phyloP scores from a whole-genome alignment of 768 basidiomycete genomes.

The Coprinopsis strossmayeri region DNA sequence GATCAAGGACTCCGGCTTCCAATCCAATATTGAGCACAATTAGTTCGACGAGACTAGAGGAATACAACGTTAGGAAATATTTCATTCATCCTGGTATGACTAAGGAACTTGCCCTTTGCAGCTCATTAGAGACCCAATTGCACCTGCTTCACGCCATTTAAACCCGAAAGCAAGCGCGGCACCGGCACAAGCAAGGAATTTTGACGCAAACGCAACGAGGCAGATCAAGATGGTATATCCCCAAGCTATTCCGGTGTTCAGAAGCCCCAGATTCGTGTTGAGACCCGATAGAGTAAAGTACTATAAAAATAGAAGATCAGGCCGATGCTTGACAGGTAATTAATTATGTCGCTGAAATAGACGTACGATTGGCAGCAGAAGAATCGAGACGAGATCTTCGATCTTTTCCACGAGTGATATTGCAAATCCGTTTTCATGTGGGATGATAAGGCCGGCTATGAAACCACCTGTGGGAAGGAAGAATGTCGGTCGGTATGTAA shows the following conservation, averaged over 20 bases:
- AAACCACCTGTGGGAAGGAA: slow-evolving; percentile 54
- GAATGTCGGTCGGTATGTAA: not conserved
- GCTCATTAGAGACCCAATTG: slow-evolving; percentile 84
- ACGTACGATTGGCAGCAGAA: slow-evolving; percentile 72
- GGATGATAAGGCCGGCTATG: slow-evolving; percentile 75
- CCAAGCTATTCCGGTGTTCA: slow-evolving; percentile 76
- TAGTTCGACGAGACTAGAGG: slow-evolving; percentile 64
- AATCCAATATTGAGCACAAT: slow-evolving; percentile 90
- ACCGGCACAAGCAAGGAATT: slow-evolving; percentile 65
- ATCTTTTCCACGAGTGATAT: slow-evolving; percentile 78
- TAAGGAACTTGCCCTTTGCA: slow-evolving; percentile 68
- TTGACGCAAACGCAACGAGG: slow-evolving; percentile 68
- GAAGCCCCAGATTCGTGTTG: slow-evolving; percentile 69
- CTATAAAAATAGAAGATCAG: slow-evolving; percentile 23
- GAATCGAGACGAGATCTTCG: slow-evolving; percentile 77
- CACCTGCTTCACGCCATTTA: slow-evolving; percentile 68
- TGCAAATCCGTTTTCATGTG: slow-evolving; percentile 76
- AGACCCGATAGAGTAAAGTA: slow-evolving; percentile 81
- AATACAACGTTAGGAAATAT: no score
- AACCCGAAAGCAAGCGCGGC: slow-evolving; percentile 60
- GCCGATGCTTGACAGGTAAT: not conserved
- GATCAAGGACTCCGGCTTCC: slow-evolving; percentile 53
- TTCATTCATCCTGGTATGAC: no score
- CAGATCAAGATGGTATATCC: slow-evolving; percentile 74
- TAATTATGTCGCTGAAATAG: not conserved